Percentiles rank a stretch among this genome's conserved stretches.
Conservation (phyloP, 305 asterid genomes). For the Withania somnifera region DNA sequence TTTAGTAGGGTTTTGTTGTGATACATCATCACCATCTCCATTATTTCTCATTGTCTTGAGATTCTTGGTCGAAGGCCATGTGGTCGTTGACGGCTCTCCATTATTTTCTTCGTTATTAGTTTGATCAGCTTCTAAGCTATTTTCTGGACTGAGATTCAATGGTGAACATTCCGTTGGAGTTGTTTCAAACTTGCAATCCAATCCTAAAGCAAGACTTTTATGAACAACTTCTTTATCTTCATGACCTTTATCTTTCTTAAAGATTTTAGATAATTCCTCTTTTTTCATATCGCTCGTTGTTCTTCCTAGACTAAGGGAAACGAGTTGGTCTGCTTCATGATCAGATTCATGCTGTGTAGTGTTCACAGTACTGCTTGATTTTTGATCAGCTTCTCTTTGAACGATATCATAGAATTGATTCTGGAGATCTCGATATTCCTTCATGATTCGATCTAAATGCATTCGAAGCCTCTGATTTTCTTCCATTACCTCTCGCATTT, state of each 20-base stretch:
- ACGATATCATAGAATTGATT: conserved; percentile 40
- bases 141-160: conserved; percentile 29
- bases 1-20: conserved; percentile 57
- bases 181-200: conserved; percentile 40
- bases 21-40: conserved; percentile 46
- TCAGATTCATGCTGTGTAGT: conserved; percentile 3
- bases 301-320: conserved; percentile 56
- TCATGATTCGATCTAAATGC: conserved; percentile 49
- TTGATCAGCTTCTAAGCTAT: conserved; percentile 33
- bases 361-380: conserved; percentile 8
- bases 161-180: conserved; percentile 19
- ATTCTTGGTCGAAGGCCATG: conserved; percentile 25
- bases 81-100: conserved; percentile 27
- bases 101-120: conserved; percentile 30
- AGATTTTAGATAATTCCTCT: conserved; percentile 16
- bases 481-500: conserved; percentile 64
- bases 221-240: conserved; percentile 9
- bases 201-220: conserved; percentile 15
- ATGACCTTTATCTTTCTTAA: conserved; percentile 7
- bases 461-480: conserved; percentile 60
- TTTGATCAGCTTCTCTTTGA: conserved; percentile 26
- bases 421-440: conserved; percentile 60
- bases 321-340: conserved; percentile 19
- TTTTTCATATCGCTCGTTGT: conserved; percentile 24
- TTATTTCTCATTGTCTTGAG: conserved; percentile 29